Percentiles rank a stretch among this genome's conserved stretches.
These are phyloP conservation scores for Mesotaenium endlicherianum DNA, from an alignment of 139 green algal genomes.

Conservation along the genomic window DNA sequence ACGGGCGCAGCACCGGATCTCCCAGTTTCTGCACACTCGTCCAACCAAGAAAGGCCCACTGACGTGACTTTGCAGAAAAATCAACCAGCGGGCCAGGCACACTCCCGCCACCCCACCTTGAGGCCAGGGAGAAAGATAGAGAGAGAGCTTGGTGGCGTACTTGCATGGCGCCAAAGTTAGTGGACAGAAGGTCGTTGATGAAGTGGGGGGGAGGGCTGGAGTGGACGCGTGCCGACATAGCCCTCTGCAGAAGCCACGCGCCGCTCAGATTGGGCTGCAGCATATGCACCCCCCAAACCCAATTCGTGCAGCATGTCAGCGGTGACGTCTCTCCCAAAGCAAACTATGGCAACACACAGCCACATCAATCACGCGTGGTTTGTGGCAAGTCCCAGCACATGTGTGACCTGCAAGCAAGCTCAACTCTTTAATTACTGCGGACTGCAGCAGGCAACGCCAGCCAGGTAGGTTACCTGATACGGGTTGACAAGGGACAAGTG, in stretches of 20 bases:
- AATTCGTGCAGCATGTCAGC: too few species aligned
- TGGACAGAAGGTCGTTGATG: conserved; percentile 46
- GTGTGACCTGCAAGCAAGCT: too few species aligned
- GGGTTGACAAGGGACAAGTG: conserved; percentile 65
- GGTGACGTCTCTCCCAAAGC: too few species aligned
- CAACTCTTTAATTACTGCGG: too few species aligned
- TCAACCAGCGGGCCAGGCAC: neutral
- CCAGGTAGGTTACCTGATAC: conserved; percentile 57
- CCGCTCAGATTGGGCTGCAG: conserved; percentile 49
- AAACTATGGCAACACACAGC: too few species aligned
- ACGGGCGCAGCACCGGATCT: conserved; percentile 30
- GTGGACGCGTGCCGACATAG: conserved; percentile 28
- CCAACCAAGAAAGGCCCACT: neutral
- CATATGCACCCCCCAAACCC: too few species aligned
- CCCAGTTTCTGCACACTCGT: conserved; percentile 24
- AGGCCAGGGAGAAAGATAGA: neutral
- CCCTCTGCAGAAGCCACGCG: conserved; percentile 45
- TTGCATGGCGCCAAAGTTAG: conserved; percentile 45
- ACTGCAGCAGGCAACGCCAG: too few species aligned
- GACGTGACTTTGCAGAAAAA: neutral
- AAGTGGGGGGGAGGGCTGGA: conserved; percentile 30
- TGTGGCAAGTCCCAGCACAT: too few species aligned
- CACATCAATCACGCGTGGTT: too few species aligned
- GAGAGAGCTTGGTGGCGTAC: neutral
- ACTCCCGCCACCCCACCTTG: neutral